Base-by-base conservation (phyloP, 2,329 filamentous ascomycete species). In the Thermoascus crustaceus region DNA sequence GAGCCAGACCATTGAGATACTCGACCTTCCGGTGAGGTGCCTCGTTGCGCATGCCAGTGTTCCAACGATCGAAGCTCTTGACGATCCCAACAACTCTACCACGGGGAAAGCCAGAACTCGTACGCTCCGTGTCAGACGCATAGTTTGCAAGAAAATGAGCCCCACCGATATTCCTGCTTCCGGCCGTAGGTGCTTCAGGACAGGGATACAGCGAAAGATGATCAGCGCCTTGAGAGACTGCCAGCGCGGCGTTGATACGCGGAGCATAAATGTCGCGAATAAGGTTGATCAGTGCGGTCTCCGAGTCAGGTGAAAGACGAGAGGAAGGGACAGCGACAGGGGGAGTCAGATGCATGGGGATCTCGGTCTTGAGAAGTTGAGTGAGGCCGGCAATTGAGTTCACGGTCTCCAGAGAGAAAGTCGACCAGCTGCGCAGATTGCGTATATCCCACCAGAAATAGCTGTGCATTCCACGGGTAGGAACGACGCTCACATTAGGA, bases 401-500 rank as follows among this genome's bases (percentile, higher is more conserved):
- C 55, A 95, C 80, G 38, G 80, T 78, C 35, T 71, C 60, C 7
- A 84, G 67, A 45, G 76, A 85, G 73, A 95, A 95, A 48, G 77
- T 74, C 34, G 74, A 75, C 89, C 89, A 95, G 42, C 78, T 74
- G 43, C 85, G 78, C 46, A 95, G 71, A 57, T 93, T 89, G 48
- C 89, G 83, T 39, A 94, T 75, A 53, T 96, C 89, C 84, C 86
- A 95, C 89, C 89, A 96, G 61, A 89, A 94, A 66, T 94, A 80
- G 58, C 81, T 85, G 50, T 81, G 61, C 72, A 75, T 52, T 72
- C 79, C 57, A 78, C 83, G 44, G 70, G 76, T 52, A 71, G 68
- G 45, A 64, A 78, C 57, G 55, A 82, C 80, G 40, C 82, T 84
- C 47, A 89, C 76, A 47, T 81, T 83, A 53, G 82, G 82, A 23